phyloP scores from a whole-genome alignment of 2,329 filamentous ascomycete genomes.

The Hyphodiscus sp. region DNA sequence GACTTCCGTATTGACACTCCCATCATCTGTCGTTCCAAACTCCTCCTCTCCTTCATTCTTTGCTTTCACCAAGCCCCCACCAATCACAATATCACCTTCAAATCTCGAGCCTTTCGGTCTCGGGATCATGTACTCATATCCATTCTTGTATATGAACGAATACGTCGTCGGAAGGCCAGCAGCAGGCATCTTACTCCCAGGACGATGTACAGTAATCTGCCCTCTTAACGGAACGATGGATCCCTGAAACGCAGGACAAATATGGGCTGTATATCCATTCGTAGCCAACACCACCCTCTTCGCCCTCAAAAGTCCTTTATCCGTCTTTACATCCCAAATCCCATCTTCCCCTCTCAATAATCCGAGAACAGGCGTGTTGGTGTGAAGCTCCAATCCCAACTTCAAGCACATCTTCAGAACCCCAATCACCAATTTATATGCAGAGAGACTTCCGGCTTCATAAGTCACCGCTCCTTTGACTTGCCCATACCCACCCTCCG shows the following conservation, averaged over 20 bases:
- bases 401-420: slow-evolving; percentile 20
- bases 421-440: slow-evolving; percentile 23
- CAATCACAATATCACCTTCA: slow-evolving; percentile 30
- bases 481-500: slow-evolving; percentile 5
- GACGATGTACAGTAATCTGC: slow-evolving; percentile 40
- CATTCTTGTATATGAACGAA: slow-evolving; percentile 50
- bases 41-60: slow-evolving; percentile 30
- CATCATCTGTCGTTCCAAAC: slow-evolving; percentile 37
- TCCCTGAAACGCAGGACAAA: slow-evolving; percentile 36
- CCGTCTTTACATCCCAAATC: slow-evolving; percentile 37
- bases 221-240: slow-evolving; percentile 44
- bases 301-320: slow-evolving; percentile 36
- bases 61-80: slow-evolving; percentile 19
- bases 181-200: slow-evolving; percentile 24
- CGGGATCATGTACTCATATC: slow-evolving; percentile 63
- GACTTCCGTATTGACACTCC: slow-evolving; percentile 21
- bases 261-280: slow-evolving; percentile 44
- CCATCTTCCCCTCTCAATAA: slow-evolving; percentile 12
- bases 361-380: slow-evolving; percentile 22
- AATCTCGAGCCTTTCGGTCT: slow-evolving; percentile 39
- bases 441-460: slow-evolving; percentile 36
- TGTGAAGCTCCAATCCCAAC: slow-evolving; percentile 24
- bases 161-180: slow-evolving; percentile 26
- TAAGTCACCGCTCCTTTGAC: slow-evolving; percentile 19
- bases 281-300: slow-evolving; percentile 44